Evolutionary conservation across 2,329 filamentous ascomycete species (phyloP), one percentile per base, ranked within the genome.

Genomic region (Neocatenulostroma microsporum): DNA sequence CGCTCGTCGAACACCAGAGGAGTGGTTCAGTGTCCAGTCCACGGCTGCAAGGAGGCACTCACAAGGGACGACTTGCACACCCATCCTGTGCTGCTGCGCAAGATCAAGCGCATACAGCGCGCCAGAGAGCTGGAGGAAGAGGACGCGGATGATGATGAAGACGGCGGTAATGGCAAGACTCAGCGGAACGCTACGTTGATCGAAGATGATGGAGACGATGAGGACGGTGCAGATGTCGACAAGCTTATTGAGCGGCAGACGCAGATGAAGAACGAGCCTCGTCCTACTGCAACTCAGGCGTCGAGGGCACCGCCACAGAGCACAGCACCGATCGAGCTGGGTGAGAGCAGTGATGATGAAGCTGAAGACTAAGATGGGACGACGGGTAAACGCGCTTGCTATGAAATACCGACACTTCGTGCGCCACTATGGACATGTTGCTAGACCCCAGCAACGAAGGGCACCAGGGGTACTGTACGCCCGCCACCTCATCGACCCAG

Each of bases 1-100:
- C 37, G 56, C 3, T 27, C 20, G 1, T 26, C 39, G 4, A 14
- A 27, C 7, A 23, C n/a, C 11, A 19, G 34, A 14, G 26, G 15
- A 14, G 57, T 56, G 34, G 64, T 73, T 1, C 65, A 72, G 36
- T 87, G 82, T 54, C 82, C 82, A 0, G 70, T 78, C 39, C 62
- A 72, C 2, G 81, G 82, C 1, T 87, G 82, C 54, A 63, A 66
- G 32, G 63, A 73, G 63, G 65, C 62, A 38, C 62, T 81, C 30
- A 61, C 62, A 1, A 56, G 64, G 10, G 47, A 60, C 0, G 76
- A 82, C 46, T 68, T 82, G 38, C 69, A 66, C 41, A 62, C 67
- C 13, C 78, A 83, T 47, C 63, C 68, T 28, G 58, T 74, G 11
- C 65, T 80, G 41, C 55, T 73, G 17, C 72, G 77, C 25, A 70